A percentile compares a stretch with the other conserved stretches of the same genome.
These are phyloP conservation scores for Eimeria tenella DNA, from an alignment of 169 alveolate genomes.

Conservation along the genomic window DNA sequence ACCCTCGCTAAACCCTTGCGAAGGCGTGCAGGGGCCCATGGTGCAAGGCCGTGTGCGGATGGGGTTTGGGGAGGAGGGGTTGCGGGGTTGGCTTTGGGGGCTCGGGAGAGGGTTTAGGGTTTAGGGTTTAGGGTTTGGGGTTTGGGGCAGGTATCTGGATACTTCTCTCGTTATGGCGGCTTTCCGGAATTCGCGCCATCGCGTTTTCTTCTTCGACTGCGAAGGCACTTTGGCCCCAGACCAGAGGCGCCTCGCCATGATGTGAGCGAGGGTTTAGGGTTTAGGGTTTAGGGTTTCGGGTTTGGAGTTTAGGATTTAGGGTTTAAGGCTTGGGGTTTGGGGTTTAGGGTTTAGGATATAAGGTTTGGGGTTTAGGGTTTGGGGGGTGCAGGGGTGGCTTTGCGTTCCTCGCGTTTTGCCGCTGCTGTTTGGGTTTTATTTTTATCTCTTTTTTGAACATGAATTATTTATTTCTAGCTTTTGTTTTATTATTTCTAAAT, in stretches of 20 bases:
- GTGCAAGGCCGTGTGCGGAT: no score
- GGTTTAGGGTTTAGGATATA: not conserved
- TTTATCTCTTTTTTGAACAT: no score
- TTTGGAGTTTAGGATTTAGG: not conserved
- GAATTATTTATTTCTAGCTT: no score
- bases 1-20: no score
- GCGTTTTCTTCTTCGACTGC: slow-evolving; percentile 84
- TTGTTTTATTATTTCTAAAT: no score
- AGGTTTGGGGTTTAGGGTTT: not conserved
- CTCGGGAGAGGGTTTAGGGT: not conserved
- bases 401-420: not conserved
- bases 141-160: slow-evolving; percentile 35
- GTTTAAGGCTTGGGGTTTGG: not conserved
- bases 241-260: slow-evolving; percentile 74
- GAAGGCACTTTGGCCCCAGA: slow-evolving; percentile 87
- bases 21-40: no score
- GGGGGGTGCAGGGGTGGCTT: not conserved
- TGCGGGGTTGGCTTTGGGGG: not conserved
- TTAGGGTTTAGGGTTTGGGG: slow-evolving; percentile 22
- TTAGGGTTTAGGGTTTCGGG: not conserved
- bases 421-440: not conserved
- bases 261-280: not conserved
- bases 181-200: slow-evolving; percentile 79
- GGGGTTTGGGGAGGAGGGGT: not conserved
- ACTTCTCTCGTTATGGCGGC: slow-evolving; percentile 73